Evolutionary conservation across 75 land plant genomes (phyloP), one percentile per base, ranked within the genome.

Genomic region (Cunninghamia lanceolata): DNA sequence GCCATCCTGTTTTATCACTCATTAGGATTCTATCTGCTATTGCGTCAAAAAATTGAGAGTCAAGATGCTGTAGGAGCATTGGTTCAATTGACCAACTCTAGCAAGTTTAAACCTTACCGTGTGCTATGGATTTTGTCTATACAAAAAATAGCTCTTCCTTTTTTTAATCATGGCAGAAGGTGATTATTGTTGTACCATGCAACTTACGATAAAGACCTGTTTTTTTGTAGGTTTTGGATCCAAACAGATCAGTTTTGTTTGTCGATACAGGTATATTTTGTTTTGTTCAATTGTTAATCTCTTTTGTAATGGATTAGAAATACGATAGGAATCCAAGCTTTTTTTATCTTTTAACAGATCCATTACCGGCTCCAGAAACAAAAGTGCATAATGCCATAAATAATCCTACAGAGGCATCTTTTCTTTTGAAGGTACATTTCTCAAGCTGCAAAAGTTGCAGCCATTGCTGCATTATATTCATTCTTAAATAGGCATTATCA

Each of bases 191-290:
- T 34, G 14, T 28, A 9, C 50, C 1, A 80, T n/a, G 4, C 82
- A 80, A 45, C 34, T 28, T 0, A 80, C 4, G 42, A 45, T 40
- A 36, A 53, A 30, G 11, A 47, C 4, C 2, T 73, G n/a, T 53
- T 25, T 17, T 71, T 77, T 17, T 91, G 86, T 93, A 96, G 98
- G 94, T 89, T 76, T 70, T 96, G 85, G 92, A 96, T 91, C 89
- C 94, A 70, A 17, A 85, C 32, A 89, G 71, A 39, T 83, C 93
- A 5, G 95, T 92, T 1, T 78, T 95, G 66, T 96, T 96, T 92
- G 82, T 95, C 39, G 87, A 93, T 77, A 93, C 95, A 91, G 98
- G 97, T 94, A 68, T 53, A 78, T 43, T 34, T 17, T 59, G 25
- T 42, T 28, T 70, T 40, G 4, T 50, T 50, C 63, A 83, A 11